Evolutionary conservation across 306 rosid genomes (phyloP), one percentile per base, ranked within the genome.

Genomic region (Cucumis hystrix): DNA sequence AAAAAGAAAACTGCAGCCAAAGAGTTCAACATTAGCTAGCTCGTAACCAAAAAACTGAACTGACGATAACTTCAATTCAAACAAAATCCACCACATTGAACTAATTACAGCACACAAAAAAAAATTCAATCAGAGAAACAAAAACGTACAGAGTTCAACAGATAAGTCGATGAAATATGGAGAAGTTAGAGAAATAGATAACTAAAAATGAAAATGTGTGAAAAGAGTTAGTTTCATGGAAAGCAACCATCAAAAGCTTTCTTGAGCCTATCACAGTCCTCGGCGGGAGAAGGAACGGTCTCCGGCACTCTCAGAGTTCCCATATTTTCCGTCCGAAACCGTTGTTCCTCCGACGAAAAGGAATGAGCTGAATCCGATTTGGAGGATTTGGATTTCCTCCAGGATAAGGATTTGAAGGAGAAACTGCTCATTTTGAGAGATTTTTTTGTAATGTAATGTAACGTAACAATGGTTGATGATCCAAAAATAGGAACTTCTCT

Each of bases 181-280:
- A 63, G 62, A 56, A 56, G 14, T n/a, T 20, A 12, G 18, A 9
- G 14, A 52, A 11, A 4, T 10, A 70, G 10, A 70, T 1, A 70
- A 47, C 0, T 4, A 70, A 28, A 23, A 47, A 70, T 13, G 11
- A 23, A 71, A 71, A 71, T 71, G 52, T 33, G n/a, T 28, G 23
- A 45, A 12, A 68, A 6, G 78, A 41, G 69, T 61, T 47, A 52
- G 57, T 52, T 71, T 71, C 33, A 80, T 15, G 57, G 49, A 63
- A 45, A 88, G 69, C 64, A 39, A 96, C 99, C 99, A 76, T 92
- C 81, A 73, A 91, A 84, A 76, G 99, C 89, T 18, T 83, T 85
- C 74, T 88, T 81, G 66, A 96, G 97, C 41, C 87, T 83, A 74
- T 87, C 85, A 75, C 86, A 74, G 77, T 96, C 99, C 6, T 88